These are phyloP conservation scores for Paracamarosporium sp. DNA, from an alignment of 2,329 filamentous ascomycete species.

Conservation along the genomic window DNA sequence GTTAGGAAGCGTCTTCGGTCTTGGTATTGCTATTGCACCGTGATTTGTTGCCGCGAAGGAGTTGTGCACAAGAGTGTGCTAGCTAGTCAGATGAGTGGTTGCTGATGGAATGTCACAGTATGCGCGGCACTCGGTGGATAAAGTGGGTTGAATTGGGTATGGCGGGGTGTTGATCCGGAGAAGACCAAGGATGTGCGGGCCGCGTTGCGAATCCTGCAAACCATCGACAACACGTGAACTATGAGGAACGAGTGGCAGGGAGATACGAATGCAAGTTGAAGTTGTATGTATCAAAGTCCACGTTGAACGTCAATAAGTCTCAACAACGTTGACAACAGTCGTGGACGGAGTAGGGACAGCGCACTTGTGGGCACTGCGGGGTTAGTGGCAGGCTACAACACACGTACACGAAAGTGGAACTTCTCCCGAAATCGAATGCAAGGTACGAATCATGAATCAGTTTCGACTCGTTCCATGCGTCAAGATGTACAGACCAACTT, in stretches of 20 bases:
- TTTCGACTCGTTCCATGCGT: no score
- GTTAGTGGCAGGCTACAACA: neutral
- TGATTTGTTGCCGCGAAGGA: neutral
- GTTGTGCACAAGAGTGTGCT: neutral
- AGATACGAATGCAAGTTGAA: neutral
- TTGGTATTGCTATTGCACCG: neutral
- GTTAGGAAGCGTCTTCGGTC: neutral
- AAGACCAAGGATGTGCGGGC: constrained; percentile 14
- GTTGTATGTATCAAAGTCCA: neutral
- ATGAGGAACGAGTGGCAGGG: neutral
- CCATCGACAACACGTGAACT: neutral
- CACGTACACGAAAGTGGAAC: no score
- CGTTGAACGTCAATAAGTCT: no score
- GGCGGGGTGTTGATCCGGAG: constrained; percentile 11
- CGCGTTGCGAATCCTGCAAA: constrained; percentile 4
- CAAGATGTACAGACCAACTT: no score
- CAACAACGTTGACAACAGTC: no score
- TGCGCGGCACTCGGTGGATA: constrained; percentile 16
- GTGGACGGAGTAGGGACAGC: no score
- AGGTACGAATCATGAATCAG: no score
- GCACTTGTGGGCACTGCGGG: neutral
- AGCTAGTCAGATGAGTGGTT: neutral
- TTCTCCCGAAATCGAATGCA: no score
- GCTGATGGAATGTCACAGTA: constrained; percentile 14
- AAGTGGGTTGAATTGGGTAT: constrained; percentile 10